These are phyloP conservation scores for Fragilaria radians DNA, from an alignment of 108 stramenopile species.

Conservation along the genomic window DNA sequence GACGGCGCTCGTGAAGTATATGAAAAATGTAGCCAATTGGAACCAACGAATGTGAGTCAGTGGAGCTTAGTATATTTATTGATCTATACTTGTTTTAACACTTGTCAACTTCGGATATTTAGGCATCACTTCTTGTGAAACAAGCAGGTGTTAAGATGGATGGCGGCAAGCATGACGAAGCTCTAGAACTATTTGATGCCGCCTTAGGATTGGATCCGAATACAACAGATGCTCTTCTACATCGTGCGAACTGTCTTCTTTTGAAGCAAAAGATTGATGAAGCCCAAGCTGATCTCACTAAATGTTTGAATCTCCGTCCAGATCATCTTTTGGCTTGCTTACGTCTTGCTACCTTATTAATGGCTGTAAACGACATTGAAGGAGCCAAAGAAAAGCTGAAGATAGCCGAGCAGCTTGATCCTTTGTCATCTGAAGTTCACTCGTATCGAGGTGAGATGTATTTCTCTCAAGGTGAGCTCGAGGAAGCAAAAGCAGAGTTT, in stretches of 20 bases:
- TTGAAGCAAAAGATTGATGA: slow-evolving; percentile 52
- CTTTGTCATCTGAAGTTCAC: slow-evolving; percentile 79
- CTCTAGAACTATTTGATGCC: slow-evolving; percentile 61
- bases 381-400: slow-evolving; percentile 72
- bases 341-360: slow-evolving; percentile 76
- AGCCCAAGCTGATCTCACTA: slow-evolving; percentile 65
- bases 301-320: slow-evolving; percentile 68
- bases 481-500: slow-evolving; percentile 59
- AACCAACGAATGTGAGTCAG: slow-evolving; percentile 71
- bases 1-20: slow-evolving; percentile 68
- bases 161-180: slow-evolving; percentile 50
- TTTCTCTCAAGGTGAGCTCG: slow-evolving; percentile 72
- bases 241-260: slow-evolving; percentile 84
- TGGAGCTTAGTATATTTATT: background rate
- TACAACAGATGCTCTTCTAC: slow-evolving; percentile 76
- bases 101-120: too few species aligned
- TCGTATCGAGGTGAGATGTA: slow-evolving; percentile 83
- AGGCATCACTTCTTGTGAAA: slow-evolving; percentile 78
- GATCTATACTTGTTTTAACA: too few species aligned
- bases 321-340: slow-evolving; percentile 76
- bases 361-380: slow-evolving; percentile 58
- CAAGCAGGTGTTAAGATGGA: slow-evolving; percentile 89
- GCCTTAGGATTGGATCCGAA: slow-evolving; percentile 70
- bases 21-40: slow-evolving; percentile 63
- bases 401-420: slow-evolving; percentile 52